Base-by-base conservation (phyloP, 106 monocot genomes). In the Apostasia ramifera region DNA sequence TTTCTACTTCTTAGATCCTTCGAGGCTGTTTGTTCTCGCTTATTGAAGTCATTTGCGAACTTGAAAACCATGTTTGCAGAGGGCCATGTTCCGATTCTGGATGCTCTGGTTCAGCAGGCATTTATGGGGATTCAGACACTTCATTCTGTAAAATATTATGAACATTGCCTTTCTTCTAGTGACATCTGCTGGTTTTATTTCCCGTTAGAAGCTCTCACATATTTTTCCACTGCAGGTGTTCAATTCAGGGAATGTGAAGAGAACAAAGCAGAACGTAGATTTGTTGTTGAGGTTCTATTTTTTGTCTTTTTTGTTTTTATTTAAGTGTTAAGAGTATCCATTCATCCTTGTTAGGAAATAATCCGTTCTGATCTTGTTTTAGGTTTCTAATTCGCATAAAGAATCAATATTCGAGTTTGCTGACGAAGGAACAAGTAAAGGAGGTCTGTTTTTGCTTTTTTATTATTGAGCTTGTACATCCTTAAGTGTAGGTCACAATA, bases 331-430 rank as follows among this genome's bases (percentile, higher is more conserved):
- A 26, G 38, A 39, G 15, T 39, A 47, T 57, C 37, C 37, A 48
- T 3, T 65, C 26, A 65, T 14, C 14, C 12, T 65, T 65, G 65
- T 47, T 65, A 7, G 6, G 0, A 26, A 65, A 26, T 48, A 40
- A 62, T 43, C 10, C 41, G 63, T 66, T 10, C 14, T 61, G 3
- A 15, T 53, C 59, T 68, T 68, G 42, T 58, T 67, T 65, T 74
- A 98, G 98, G 83, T 79, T 98, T 79, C 66, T 93, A 55, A 53
- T 80, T 9, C 82, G 78, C 50, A 77, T 93, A 70, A 83, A 90
- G 69, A 93, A 84, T 73, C 79, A 77, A 47, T 83, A 83, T 63
- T 78, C 83, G 73, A 15, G 37, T 47, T 66, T 89, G 75, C 59
- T 98, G 63, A 63, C 84, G 51, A 47, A 77, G 37, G 87, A 85